phyloP scores from a whole-genome alignment of 2,329 filamentous ascomycete species.

The Talaromyces sp. region DNA sequence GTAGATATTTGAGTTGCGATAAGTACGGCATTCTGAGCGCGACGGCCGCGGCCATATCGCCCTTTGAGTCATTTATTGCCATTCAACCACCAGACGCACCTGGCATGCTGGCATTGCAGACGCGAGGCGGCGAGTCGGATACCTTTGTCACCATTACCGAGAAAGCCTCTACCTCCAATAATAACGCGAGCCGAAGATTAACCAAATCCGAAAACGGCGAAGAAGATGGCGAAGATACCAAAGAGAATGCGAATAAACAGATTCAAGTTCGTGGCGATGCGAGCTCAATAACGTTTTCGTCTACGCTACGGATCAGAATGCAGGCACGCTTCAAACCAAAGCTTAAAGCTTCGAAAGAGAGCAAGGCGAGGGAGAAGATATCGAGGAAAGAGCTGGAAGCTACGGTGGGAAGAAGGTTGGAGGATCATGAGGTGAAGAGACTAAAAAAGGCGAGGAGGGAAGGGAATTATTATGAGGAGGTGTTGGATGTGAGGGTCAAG shows the following conservation, averaged over 20 bases:
- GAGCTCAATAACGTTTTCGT: slow-evolving; percentile 63
- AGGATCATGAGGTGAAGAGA: slow-evolving; percentile 80
- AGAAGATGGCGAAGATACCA: slow-evolving; percentile 16
- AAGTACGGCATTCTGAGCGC: slow-evolving; percentile 76
- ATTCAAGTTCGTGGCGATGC: slow-evolving; percentile 75
- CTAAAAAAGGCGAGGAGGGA: slow-evolving; percentile 80
- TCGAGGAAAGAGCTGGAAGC: slow-evolving; percentile 80
- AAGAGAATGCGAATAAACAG: slow-evolving; percentile 34
- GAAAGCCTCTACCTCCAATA: neutral
- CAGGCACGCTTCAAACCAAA: slow-evolving; percentile 90
- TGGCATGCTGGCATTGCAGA: slow-evolving; percentile 72
- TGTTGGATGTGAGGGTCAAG: slow-evolving; percentile 86
- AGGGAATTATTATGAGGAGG: slow-evolving; percentile 82
- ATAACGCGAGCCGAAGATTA: neutral
- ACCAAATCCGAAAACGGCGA: slow-evolving; percentile 22
- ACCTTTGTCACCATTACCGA: slow-evolving; percentile 66
- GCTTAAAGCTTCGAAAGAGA: slow-evolving; percentile 74
- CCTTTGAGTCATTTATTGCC: slow-evolving; percentile 76
- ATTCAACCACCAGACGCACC: slow-evolving; percentile 61
- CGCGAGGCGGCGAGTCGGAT: slow-evolving; percentile 55
- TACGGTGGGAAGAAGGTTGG: slow-evolving; percentile 68
- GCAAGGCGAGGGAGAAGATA: slow-evolving; percentile 80
- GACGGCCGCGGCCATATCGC: slow-evolving; percentile 74
- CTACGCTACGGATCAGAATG: slow-evolving; percentile 80
- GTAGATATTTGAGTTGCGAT: slow-evolving; percentile 76